phyloP scores from a whole-genome alignment of 257 asterid species.

The Handroanthus guayacan region DNA sequence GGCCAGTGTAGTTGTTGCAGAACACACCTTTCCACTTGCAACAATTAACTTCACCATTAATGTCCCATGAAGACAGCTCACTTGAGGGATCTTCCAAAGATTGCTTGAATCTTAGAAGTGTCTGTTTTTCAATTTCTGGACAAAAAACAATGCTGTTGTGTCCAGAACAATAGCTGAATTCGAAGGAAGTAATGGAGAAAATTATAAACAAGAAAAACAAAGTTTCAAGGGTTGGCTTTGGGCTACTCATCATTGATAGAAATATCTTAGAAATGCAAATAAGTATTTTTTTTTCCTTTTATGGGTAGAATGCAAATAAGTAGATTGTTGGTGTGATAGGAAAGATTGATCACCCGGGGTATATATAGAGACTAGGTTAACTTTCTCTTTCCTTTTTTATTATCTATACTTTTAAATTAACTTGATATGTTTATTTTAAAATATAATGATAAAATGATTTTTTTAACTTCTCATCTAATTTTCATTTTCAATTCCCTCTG shows the following conservation, averaged over 20 bases:
- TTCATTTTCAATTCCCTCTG: too few relatives aligned
- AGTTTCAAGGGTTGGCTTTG: background rate
- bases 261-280: background rate
- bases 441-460: too few relatives aligned
- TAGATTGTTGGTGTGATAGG: background rate
- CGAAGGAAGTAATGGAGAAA: background rate
- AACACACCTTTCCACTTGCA: slow-evolving; percentile 32
- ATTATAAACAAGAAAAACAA: slow-evolving; percentile 1
- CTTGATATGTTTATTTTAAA: too few relatives aligned
- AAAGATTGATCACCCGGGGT: background rate
- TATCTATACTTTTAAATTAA: too few relatives aligned
- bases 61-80: slow-evolving; percentile 29
- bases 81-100: slow-evolving; percentile 19
- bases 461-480: too few relatives aligned
- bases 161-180: background rate
- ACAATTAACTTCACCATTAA: slow-evolving; percentile 21
- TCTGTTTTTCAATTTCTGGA: slow-evolving; percentile 31
- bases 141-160: background rate
- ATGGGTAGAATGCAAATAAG: background rate
- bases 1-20: slow-evolving; percentile 30
- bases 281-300: too few relatives aligned
- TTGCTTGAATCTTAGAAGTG: slow-evolving; percentile 30
- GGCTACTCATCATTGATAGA: background rate
- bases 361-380: background rate
- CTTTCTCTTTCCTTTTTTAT: background rate